These are phyloP conservation scores for Tranzscheliella williamsii DNA, from an alignment of 1,284 basidiomycete species.

Conservation along the genomic window DNA sequence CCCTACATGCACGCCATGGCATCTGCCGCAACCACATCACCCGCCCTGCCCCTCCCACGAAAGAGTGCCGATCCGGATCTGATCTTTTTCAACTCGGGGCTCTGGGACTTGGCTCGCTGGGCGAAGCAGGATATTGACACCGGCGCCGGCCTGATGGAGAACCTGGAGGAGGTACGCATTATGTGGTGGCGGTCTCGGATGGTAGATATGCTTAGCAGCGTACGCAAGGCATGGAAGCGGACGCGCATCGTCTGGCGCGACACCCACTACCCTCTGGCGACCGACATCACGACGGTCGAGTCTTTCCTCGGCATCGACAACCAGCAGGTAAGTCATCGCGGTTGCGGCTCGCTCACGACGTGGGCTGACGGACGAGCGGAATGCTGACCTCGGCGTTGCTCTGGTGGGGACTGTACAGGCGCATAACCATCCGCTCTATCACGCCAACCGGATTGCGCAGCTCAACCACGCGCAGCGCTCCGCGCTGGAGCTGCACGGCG, in stretches of 20 bases:
- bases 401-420: not conserved
- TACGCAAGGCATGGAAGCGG: slow-evolving; percentile 17
- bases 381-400: too few relatives aligned
- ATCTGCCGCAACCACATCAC: slow-evolving; percentile 6
- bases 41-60: slow-evolving; percentile 39
- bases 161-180: slow-evolving; percentile 56
- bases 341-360: slow-evolving; percentile 1
- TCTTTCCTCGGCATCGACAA: slow-evolving; percentile 41
- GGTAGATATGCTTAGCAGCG: slow-evolving; percentile 50
- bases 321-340: slow-evolving; percentile 6
- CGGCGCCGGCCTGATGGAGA: slow-evolving; percentile 39
- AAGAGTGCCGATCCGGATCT: slow-evolving; percentile 56
- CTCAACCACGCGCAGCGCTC: slow-evolving; percentile 48
- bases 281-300: slow-evolving; percentile 40
- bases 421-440: slow-evolving; percentile 52
- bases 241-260: slow-evolving; percentile 49
- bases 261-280: slow-evolving; percentile 32
- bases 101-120: slow-evolving; percentile 62
- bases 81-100: slow-evolving; percentile 58
- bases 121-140: slow-evolving; percentile 58
- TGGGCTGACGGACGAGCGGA: too few relatives aligned
- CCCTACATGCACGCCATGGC: slow-evolving; percentile 50
- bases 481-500: slow-evolving; percentile 30
- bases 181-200: slow-evolving; percentile 59
- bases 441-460: slow-evolving; percentile 48